Evolutionary conservation across 352 stramenopile genomes (phyloP), one percentile per base, ranked within the genome.

Genomic region (Globisporangium spinosum): DNA sequence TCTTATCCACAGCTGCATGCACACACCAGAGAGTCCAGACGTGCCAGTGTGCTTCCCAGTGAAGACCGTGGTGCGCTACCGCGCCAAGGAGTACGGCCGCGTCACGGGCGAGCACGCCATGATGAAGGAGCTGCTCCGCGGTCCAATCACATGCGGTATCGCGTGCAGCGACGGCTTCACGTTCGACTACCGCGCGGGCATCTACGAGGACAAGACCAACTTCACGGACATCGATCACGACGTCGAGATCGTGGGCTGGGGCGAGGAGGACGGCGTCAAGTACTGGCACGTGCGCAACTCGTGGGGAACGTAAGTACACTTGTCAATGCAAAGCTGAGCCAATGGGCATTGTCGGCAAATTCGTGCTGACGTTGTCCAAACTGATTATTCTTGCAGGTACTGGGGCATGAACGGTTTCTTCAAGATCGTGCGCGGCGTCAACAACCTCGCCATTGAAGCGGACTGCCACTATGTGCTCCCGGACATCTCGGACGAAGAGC

Each of bases 221-320:
- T 84, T 83, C 29, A 56, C 69, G 15, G 73, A 82, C 51, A 82
- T 90, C 61, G 76, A 88, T 54, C 83, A 98, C 75, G 90, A 96
- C 69, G 89, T 98, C 34, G 89, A 91, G 32, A 94, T 98, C 68
- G 89, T 97, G 23, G 95, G 94, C 38, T 99, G 93, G 93, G 95
- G 94, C 62, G 79, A 82, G 12, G 74, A 82, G 27, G 82, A 93
- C 62, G 77, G 86, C 67, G 69, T 87, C 68, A 90, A 94, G 74
- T 98, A 96, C 78, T 98, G 94, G 94, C 92, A 97, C 77, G 83
- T 97, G 49, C 89, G 96, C 58, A 96, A 98, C 93, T 84, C 86
- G 69, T 77, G 96, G 91, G 94, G 92, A 57, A 87, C 94, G 65
- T 86, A 83, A 67, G 58, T 64, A 1, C 9, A 23, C 32, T 7